Percentiles rank a stretch among this genome's conserved stretches.
Evolutionary conservation across 148 eudicot species (phyloP).

Genomic region (Diospyros kaki): DNA sequence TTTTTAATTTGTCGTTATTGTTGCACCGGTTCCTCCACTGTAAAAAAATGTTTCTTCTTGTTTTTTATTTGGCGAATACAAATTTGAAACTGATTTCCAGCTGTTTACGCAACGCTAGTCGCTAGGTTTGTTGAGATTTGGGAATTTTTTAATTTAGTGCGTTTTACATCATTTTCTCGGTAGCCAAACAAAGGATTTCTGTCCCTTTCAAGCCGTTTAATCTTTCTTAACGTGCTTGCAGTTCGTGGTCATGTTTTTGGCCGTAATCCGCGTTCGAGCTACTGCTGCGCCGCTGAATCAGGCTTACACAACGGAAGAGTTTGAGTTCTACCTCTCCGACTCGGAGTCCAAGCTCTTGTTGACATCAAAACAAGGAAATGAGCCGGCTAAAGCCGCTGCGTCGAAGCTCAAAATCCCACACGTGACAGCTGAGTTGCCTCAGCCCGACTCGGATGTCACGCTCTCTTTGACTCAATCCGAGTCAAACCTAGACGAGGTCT

Average conservation of each 20-base stretch:
- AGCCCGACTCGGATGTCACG: constrained; percentile 27
- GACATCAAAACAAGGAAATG: constrained; percentile 65
- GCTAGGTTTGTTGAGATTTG: not conserved
- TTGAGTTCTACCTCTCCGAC: constrained; percentile 89
- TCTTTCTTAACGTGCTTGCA: constrained; percentile 22
- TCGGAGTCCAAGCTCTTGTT: constrained; percentile 74
- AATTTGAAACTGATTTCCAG: not conserved
- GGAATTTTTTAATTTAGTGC: not conserved
- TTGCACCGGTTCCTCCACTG: not conserved
- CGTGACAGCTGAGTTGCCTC: constrained; percentile 38
- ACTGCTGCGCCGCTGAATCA: constrained; percentile 83
- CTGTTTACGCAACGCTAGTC: not conserved
- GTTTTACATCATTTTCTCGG: not conserved
- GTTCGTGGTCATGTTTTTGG: constrained; percentile 79
- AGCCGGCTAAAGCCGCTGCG: constrained; percentile 62
- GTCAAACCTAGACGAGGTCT: constrained; percentile 14
- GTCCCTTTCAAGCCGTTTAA: not conserved
- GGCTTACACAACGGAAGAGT: constrained; percentile 85
- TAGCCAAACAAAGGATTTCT: not conserved
- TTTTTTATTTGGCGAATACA: not conserved
- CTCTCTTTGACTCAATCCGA: constrained; percentile 33
- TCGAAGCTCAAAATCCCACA: constrained; percentile 58
- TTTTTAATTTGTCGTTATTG: not conserved
- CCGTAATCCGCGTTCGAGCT: constrained; percentile 80
- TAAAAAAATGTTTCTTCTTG: not conserved